These are phyloP conservation scores for Hordeum pubiflorum DNA, from an alignment of 202 grass and related monocot genomes.

Conservation along the genomic window DNA sequence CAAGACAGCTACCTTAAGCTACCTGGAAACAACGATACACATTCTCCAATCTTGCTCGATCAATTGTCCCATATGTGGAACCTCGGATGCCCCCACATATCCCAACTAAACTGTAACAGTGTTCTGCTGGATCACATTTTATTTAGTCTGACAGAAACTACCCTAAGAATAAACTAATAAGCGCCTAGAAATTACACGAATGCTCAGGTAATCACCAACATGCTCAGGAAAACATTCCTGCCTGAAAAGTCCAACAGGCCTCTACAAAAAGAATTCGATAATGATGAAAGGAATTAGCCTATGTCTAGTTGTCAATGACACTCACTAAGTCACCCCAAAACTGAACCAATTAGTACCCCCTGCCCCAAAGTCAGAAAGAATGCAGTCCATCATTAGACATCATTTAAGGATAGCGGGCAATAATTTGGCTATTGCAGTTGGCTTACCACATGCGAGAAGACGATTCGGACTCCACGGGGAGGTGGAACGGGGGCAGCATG, in stretches of 20 bases:
- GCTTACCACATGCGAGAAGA: conserved; percentile 62
- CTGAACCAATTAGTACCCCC: conserved; percentile 15
- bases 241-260: conserved; percentile 56
- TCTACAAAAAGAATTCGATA: conserved; percentile 46
- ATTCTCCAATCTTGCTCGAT: conserved; percentile 14
- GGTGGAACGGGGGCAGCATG: conserved; percentile 35
- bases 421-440: conserved; percentile 18
- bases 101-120: conserved; percentile 4
- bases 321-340: not conserved
- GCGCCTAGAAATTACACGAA: conserved; percentile 26
- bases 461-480: conserved; percentile 21
- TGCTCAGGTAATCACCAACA: conserved; percentile 34
- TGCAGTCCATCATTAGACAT: conserved; percentile 18
- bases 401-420: conserved; percentile 15
- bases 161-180: not conserved
- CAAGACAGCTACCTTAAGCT: conserved; percentile 18
- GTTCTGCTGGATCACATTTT: not conserved
- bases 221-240: conserved; percentile 38
- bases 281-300: conserved; percentile 17
- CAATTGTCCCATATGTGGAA: conserved; percentile 10
- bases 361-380: not conserved
- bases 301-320: conserved; percentile 14
- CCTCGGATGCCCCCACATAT: conserved; percentile 22
- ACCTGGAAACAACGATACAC: conserved; percentile 1
- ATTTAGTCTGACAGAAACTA: not conserved